Base-by-base conservation (phyloP, 306 rosid species). In the Herpetospermum pedunculosum region DNA sequence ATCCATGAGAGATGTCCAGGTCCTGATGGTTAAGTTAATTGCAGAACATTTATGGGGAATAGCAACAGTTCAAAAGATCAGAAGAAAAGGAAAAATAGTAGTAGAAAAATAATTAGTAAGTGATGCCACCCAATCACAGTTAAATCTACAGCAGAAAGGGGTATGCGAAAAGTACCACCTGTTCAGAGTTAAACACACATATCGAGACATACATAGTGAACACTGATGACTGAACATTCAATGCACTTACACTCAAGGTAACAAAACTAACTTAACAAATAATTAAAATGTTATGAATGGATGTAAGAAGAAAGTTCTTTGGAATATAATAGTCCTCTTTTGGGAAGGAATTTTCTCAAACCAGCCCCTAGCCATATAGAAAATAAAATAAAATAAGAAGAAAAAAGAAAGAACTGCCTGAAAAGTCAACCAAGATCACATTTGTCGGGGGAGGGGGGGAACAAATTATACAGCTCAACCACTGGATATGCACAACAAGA, bases 1-100 rank as follows among this genome's bases (percentile, higher is more conserved):
- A 86, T 63, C 79, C 90, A 46, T 82, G 72, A 46, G 96, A 91
- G 83, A 94, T 88, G 85, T 94, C 96, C 78, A 94, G 83, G 72
- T 89, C 97, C 97, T 94, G 90, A 75, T 23, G 19, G 81, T 37
- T 57, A 77, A 79, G 75, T 49, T 54, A 28, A 48, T 34, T 34
- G 28, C 29, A 35, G 18, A 63, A 35, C 32, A 34, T 8, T 60
- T 34, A 34, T 7, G 69, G 14, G 68, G 8, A 63, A 63, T 41
- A 21, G 32, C 30, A 65, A 21, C 50, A 19, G 72, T 38, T 7
- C n/a, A 65, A 65, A 65, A 40, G 34, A 65, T 0, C 0, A 41
- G 11, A 11, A 3, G 13, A 21, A 38, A n/a, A 0, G 16, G 47
- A 3, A 18, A 4, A 63, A 35, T 4, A 1, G 18, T n/a, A 63